Evolutionary conservation across 2,329 filamentous ascomycete genomes (phyloP), one percentile per base, ranked within the genome.

Genomic region (Hypoxylon sp.): DNA sequence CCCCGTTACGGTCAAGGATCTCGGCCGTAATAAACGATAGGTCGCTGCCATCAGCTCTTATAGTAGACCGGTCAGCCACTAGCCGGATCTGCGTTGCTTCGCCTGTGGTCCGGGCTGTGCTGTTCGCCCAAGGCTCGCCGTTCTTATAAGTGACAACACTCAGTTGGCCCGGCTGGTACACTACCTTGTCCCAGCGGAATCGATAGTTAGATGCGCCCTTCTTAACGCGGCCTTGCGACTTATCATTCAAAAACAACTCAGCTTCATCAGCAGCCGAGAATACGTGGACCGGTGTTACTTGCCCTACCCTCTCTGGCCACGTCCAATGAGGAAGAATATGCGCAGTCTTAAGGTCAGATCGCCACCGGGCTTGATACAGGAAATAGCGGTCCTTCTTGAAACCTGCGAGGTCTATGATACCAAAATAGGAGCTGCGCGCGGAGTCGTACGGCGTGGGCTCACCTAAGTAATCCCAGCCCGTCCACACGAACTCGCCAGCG

Each of bases 311-410:
- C 17, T 82, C 80, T 0, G 83, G 81, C 84, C 85, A 88, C 4
- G 63, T 62, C 63, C 63, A 66, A 29, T 66, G 63, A 11, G 63
- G 63, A 3, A 66, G 58, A 19, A 66, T 66, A n/a, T 66, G 63
- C n/a, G 58, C 63, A 7, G 52, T 55, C 75, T 83, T 81, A 1
- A 48, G 59, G 15, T 84, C 81, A 0, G 85, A 79, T 2, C 82
- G 77, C 87, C 86, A 88, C 6, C 84, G 82, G 0, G 85, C 75
- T 71, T 88, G 86, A 66, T 88, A 88, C 3, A 88, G 72, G 68
- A 81, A 87, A 74, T 83, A 88, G 0, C 86, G 79, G 64, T 88
- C 86, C 75, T 88, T 88, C 61, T 79, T 81, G 76, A 88, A 88
- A 0, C 86, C 86, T 0, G 86, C 86, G 6, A 88, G 77, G 60